These are phyloP conservation scores for Cyberlindnera japonica DNA, from an alignment of 805 yeast species.

Conservation along the genomic window DNA sequence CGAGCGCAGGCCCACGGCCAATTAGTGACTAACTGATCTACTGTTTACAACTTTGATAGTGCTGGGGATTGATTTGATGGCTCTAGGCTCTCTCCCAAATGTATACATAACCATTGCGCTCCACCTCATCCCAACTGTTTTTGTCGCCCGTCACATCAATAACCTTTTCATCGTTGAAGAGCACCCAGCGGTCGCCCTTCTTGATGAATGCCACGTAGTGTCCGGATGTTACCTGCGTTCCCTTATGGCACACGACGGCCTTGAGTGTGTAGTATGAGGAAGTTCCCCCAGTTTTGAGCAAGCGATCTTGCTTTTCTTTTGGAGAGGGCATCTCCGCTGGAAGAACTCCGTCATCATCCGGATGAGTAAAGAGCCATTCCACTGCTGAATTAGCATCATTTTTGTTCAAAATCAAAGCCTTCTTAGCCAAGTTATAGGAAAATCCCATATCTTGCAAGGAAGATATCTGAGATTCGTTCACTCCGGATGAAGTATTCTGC, in stretches of 20 bases:
- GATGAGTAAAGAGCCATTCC: conserved; percentile 85
- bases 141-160: conserved; percentile 46
- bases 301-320: conserved; percentile 6
- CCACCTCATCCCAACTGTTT: conserved; percentile 31
- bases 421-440: conserved; percentile 54
- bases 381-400: conserved; percentile 73
- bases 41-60: too few relatives aligned
- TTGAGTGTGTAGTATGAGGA: conserved; percentile 41
- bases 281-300: conserved; percentile 5
- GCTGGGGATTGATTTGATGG: too few relatives aligned
- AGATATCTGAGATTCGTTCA: conserved; percentile 39
- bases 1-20: too few relatives aligned
- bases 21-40: too few relatives aligned
- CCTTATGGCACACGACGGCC: conserved; percentile 81
- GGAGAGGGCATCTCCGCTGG: conserved; percentile 24
- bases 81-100: conserved; percentile 31
- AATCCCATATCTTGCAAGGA: conserved; percentile 78
- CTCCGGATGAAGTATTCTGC: conserved; percentile 15
- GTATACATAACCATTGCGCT: conserved; percentile 45
- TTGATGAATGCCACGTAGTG: conserved; percentile 78
- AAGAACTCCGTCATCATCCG: conserved; percentile 69
- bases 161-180: conserved; percentile 86
- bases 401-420: conserved; percentile 60
- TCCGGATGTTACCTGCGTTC: conserved; percentile 81
- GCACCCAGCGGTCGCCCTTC: conserved; percentile 55